phyloP scores from a whole-genome alignment of 2,329 filamentous ascomycete species.

The Curvularia lunata region DNA sequence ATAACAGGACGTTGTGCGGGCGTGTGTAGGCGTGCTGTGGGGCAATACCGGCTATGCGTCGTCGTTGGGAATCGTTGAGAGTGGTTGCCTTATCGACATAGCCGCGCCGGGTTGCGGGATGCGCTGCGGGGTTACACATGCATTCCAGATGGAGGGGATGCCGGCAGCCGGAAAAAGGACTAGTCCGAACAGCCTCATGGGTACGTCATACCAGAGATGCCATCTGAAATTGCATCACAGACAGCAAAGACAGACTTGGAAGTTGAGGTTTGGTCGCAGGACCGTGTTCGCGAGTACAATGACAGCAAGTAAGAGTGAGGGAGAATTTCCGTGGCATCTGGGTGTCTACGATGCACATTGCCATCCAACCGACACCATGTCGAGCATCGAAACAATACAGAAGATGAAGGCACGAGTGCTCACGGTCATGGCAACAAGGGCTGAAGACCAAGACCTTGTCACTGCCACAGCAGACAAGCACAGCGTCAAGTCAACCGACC shows the following conservation, averaged over 20 bases:
- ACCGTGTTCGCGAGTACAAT: not conserved
- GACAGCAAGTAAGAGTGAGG: conserved; percentile 10
- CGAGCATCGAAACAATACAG: conserved; percentile 63
- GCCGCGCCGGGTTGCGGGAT: not conserved
- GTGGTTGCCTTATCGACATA: not conserved
- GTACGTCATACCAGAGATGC: conserved; percentile 11
- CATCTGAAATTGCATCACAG: not conserved
- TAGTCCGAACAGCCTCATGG: conserved; percentile 7
- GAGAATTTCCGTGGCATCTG: conserved; percentile 69
- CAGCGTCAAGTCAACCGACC: conserved; percentile 52
- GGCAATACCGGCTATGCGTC: not conserved
- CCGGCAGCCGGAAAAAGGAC: conserved; percentile 4
- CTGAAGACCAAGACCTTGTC: conserved; percentile 77
- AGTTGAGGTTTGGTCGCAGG: not conserved
- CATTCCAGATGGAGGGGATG: not conserved
- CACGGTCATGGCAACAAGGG: conserved; percentile 78
- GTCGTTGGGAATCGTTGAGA: not conserved
- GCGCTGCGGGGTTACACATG: not conserved
- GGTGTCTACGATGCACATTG: conserved; percentile 81
- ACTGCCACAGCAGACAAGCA: conserved; percentile 63
- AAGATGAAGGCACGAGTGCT: conserved; percentile 70
- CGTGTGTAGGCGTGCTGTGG: not conserved
- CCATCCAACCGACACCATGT: conserved; percentile 81
- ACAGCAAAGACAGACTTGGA: not conserved
- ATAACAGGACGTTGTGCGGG: not conserved